These are phyloP conservation scores for Trametes cingulata DNA, from an alignment of 768 basidiomycete species.

Conservation along the genomic window DNA sequence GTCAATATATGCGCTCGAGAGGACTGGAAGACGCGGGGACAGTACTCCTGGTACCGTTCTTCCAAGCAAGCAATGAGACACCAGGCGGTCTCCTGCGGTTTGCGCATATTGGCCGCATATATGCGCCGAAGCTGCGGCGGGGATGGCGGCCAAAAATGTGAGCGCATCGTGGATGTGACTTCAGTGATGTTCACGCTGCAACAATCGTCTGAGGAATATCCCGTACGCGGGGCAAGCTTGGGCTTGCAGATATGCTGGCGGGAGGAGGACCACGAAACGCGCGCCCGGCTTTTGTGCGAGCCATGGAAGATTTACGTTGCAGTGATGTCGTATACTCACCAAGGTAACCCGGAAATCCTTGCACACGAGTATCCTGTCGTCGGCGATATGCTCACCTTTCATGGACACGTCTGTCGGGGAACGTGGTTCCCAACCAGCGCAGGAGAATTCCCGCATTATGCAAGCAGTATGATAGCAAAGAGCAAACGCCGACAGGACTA, in stretches of 20 bases:
- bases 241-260: too few relatives aligned
- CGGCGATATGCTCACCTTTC: neutral
- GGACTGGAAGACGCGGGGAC: neutral
- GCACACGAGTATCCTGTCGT: neutral
- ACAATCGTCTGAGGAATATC: neutral
- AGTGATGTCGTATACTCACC: neutral
- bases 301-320: neutral
- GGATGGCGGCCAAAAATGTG: neutral
- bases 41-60: neutral
- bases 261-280: neutral
- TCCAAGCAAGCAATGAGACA: neutral
- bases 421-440: neutral
- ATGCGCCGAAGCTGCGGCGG: neutral
- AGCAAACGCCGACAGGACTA: conserved; percentile 41
- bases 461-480: conserved; percentile 10
- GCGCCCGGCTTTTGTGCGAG: neutral
- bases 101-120: too few relatives aligned
- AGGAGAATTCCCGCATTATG: neutral
- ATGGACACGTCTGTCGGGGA: neutral
- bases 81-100: neutral
- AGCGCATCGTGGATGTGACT: too few relatives aligned
- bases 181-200: neutral
- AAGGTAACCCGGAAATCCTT: neutral
- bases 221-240: neutral
- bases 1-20: conserved; percentile 1